phyloP scores from a whole-genome alignment of 2,329 filamentous ascomycete species.

The Microcyclospora tardicrescens region DNA sequence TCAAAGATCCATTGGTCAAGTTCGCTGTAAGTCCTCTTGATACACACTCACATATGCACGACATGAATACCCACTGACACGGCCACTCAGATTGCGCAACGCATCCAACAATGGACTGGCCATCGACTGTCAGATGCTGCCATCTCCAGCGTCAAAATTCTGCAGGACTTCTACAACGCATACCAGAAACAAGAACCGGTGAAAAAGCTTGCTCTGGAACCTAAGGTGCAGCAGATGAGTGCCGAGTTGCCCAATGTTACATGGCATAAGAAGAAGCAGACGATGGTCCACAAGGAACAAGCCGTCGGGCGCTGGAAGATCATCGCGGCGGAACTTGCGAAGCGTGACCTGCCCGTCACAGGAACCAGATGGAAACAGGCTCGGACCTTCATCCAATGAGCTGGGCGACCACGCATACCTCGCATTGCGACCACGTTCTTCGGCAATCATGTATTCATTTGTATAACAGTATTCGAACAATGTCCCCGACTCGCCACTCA shows the following conservation, averaged over 20 bases:
- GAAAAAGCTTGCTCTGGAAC: conserved; percentile 48
- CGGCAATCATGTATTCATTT: no score
- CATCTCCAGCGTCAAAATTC: conserved; percentile 32
- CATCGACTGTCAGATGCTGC: conserved; percentile 58
- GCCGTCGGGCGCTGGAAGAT: conserved; percentile 66
- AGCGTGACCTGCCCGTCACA: conserved; percentile 47
- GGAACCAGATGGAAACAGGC: conserved; percentile 19
- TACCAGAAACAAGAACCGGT: conserved; percentile 28
- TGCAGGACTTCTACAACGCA: conserved; percentile 26
- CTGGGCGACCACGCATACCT: no score
- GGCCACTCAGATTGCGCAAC: conserved; percentile 56
- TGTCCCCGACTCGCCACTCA: no score
- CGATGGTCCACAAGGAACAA: conserved; percentile 58
- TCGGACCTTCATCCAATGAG: no score
- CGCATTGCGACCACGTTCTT: no score
- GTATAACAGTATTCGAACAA: no score
- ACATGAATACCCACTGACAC: no score
- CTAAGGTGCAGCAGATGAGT: conserved; percentile 38
- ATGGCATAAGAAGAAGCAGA: conserved; percentile 51
- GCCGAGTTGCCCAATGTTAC: conserved; percentile 54
- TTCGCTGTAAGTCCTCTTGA: conserved; percentile 51
- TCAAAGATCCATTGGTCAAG: conserved; percentile 34
- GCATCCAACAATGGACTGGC: conserved; percentile 69
- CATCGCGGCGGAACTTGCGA: conserved; percentile 56
- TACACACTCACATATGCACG: no score